phyloP scores from a whole-genome alignment of 257 asterid species.

The Striga asiatica region DNA sequence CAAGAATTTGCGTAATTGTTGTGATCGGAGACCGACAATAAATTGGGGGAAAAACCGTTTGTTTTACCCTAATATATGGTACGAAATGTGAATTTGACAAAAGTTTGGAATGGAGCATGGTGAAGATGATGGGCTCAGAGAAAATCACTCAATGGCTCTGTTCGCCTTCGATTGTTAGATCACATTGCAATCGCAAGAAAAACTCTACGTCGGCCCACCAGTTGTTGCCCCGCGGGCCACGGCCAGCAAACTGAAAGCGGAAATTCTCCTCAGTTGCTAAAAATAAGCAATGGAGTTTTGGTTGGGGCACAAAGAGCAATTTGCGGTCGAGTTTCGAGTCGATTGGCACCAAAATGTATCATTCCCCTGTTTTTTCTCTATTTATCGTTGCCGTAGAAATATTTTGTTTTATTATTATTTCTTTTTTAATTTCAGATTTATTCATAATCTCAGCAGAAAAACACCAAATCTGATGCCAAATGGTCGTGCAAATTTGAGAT shows the following conservation, averaged over 20 bases:
- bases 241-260: background rate
- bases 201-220: background rate
- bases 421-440: background rate
- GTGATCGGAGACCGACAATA: no score
- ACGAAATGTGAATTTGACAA: no score
- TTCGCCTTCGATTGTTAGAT: no score
- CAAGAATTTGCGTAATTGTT: no score
- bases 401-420: no score
- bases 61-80: no score
- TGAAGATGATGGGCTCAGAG: conserved; percentile 9
- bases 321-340: conserved; percentile 14
- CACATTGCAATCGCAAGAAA: no score
- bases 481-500: background rate
- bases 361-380: background rate
- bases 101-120: no score
- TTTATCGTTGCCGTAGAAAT: background rate
- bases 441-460: conserved; percentile 1
- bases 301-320: conserved; percentile 4
- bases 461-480: background rate
- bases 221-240: background rate
- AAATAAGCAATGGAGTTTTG: conserved; percentile 18
- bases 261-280: conserved; percentile 22
- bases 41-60: no score
- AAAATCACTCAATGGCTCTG: background rate
- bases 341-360: background rate